Base-by-base conservation (phyloP, 2,329 filamentous ascomycete genomes). In the Apiospora kogelbergensis region DNA sequence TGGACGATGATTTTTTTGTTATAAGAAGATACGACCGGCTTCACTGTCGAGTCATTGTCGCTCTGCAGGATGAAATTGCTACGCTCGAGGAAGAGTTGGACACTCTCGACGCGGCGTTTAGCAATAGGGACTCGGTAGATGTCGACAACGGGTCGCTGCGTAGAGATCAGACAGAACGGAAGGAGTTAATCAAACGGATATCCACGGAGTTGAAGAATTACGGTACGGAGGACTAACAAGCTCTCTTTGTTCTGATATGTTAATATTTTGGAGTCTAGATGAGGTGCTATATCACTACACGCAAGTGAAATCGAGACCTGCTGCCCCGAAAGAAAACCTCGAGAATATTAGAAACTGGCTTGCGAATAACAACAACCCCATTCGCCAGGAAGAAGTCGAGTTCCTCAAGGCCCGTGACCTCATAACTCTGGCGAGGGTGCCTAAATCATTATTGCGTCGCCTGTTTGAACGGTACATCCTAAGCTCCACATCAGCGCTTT, bases 31-130 rank as follows among this genome's bases (percentile, higher is more conserved):
- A 81, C 63, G 72, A 74, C 13, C 69, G 72, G 2, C 72, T 80
- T 1, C 79, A 78, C 53, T 70, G 71, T 10, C 71, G 79, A n/a
- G 70, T 80, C 22, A 70, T 77, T 0, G 72, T 81, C 10, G 72
- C 71, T 5, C 70, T 80, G 17, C 80, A 82, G 71, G 79, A 82
- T 63, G 72, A 79, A 63, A 72, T 81, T 1, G 72, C 73, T 0
- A 70, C 63, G 1, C 69, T 81, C 0, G 79, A 81, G 68, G 68
- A 76, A 20, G 30, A 57, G 30, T 26, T 57, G 15, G 26, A 33
- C 11, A 7, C 1, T 9, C 15, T 57, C 2, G 48, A 30, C 33
- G 48, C 26, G 6, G 33, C 3, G 10, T 57, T 20, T 10, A 20
- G 26, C 33, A 17, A 57, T 15, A 57, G 6, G 26, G n/a, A 11